phyloP scores from a whole-genome alignment of 2,329 filamentous ascomycete genomes.

The Colletotrichum sidae region DNA sequence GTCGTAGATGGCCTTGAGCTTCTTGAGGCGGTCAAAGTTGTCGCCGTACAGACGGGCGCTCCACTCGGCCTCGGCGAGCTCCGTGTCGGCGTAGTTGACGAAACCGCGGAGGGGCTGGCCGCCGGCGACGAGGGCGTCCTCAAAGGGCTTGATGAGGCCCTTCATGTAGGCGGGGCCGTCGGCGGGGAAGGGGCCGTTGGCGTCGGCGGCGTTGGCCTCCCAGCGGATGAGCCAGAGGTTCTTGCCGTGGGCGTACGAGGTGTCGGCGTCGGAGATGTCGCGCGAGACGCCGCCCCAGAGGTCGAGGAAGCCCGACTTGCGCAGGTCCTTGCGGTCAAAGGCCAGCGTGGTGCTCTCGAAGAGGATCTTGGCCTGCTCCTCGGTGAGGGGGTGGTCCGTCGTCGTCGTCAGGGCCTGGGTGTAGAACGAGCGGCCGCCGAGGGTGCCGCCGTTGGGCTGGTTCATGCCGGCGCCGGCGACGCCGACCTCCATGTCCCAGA shows the following conservation, averaged over 20 bases:
- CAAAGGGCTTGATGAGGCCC: slow-evolving; percentile 49
- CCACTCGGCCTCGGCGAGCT: slow-evolving; percentile 37
- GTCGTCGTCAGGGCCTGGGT: slow-evolving; percentile 36
- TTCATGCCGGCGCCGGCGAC: slow-evolving; percentile 36
- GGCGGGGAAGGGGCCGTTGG: slow-evolving; percentile 57
- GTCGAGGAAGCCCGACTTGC: slow-evolving; percentile 37
- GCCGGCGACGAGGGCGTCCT: slow-evolving; percentile 30
- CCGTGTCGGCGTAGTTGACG: slow-evolving; percentile 37
- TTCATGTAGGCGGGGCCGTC: slow-evolving; percentile 59
- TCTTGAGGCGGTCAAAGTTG: slow-evolving; percentile 37
- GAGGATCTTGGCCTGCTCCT: slow-evolving; percentile 31
- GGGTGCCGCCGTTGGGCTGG: slow-evolving; percentile 30
- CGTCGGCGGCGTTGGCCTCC: slow-evolving; percentile 46
- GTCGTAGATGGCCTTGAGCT: slow-evolving; percentile 35
- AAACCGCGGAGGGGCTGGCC: slow-evolving; percentile 34
- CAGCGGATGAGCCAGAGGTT: slow-evolving; percentile 51
- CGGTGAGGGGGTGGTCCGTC: slow-evolving; percentile 33
- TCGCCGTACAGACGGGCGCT: slow-evolving; percentile 34
- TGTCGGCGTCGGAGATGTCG: slow-evolving; percentile 51
- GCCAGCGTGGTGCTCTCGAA: slow-evolving; percentile 27
- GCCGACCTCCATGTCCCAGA: slow-evolving; percentile 38
- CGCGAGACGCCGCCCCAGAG: slow-evolving; percentile 38
- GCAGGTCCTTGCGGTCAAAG: slow-evolving; percentile 36
- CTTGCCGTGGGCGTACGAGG: slow-evolving; percentile 53
- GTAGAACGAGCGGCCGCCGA: slow-evolving; percentile 33